A percentile compares a stretch with the other conserved stretches of the same genome.
Evolutionary conservation across 78 protist genomes (phyloP).

Genomic region (Creolimax fragrantissima): DNA sequence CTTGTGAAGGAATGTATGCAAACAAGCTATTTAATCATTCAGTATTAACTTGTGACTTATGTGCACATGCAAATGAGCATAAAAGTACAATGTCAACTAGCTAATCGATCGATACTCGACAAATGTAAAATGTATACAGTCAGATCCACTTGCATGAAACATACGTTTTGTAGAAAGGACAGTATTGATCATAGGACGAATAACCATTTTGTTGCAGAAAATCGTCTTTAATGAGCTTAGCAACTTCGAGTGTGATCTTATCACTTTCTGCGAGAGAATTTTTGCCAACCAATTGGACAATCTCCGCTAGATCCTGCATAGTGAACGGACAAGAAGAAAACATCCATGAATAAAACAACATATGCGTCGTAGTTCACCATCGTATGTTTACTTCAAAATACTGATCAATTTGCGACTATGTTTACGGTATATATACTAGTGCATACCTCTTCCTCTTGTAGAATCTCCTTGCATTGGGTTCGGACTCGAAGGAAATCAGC

Average conservation of each 20-base stretch:
- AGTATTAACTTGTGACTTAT: not conserved
- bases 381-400: too few species aligned
- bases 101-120: not conserved
- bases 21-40: not conserved
- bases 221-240: constrained; percentile 94
- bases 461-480: constrained; percentile 63
- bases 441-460: constrained; percentile 96
- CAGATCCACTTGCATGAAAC: not conserved
- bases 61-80: not conserved
- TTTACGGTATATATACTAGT: too few species aligned
- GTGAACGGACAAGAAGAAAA: too few species aligned
- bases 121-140: not conserved
- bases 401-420: too few species aligned
- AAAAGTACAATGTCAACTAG: too few species aligned
- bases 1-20: not conserved
- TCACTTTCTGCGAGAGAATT: constrained; percentile 96
- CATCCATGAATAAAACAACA: too few species aligned
- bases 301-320: constrained; percentile 90
- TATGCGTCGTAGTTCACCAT: too few species aligned
- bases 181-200: constrained; percentile 84
- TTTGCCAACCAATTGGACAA: constrained; percentile 98
- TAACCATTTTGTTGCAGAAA: constrained; percentile 95
- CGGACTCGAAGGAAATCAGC: constrained; percentile 75
- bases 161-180: constrained; percentile 98
- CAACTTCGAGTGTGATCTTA: constrained; percentile 91